These are phyloP conservation scores for Lotmaria passim DNA, from an alignment of 208 protist species.

Conservation along the genomic window DNA sequence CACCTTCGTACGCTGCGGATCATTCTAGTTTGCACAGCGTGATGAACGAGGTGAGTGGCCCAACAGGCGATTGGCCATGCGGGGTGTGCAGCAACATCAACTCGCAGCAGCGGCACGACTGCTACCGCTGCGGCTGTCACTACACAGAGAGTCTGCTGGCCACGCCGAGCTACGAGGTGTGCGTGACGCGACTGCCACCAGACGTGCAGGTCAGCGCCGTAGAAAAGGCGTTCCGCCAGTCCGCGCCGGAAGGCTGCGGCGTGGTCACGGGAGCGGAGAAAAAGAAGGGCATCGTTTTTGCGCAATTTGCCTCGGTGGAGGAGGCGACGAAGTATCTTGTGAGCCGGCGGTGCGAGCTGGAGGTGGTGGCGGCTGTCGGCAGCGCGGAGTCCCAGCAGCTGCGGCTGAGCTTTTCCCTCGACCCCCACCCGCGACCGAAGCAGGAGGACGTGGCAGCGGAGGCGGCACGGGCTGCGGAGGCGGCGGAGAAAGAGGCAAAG, in stretches of 20 bases:
- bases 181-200: conserved; percentile 36
- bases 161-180: conserved; percentile 52
- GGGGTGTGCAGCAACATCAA: conserved; percentile 88
- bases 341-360: conserved; percentile 35
- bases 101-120: conserved; percentile 59
- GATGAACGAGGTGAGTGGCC: conserved; percentile 22
- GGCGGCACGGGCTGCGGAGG: conserved; percentile 9
- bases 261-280: conserved; percentile 16
- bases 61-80: conserved; percentile 76
- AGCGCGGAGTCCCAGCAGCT: conserved; percentile 1
- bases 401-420: conserved; percentile 29
- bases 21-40: not conserved
- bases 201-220: conserved; percentile 29
- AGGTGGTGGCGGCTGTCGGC: conserved; percentile 40
- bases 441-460: conserved; percentile 18
- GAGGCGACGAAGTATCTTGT: conserved; percentile 64
- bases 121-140: conserved; percentile 67
- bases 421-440: conserved; percentile 16
- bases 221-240: conserved; percentile 22
- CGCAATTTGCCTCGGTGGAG: conserved; percentile 48
- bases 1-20: not conserved
- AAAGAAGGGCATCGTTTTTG: conserved; percentile 20
- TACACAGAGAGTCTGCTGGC: conserved; percentile 48
- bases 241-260: conserved; percentile 8
- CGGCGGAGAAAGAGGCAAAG: not conserved